Evolutionary conservation across 495 filamentous ascomycete genomes (phyloP).

Genomic region (Hyaloscypha variabilis): DNA sequence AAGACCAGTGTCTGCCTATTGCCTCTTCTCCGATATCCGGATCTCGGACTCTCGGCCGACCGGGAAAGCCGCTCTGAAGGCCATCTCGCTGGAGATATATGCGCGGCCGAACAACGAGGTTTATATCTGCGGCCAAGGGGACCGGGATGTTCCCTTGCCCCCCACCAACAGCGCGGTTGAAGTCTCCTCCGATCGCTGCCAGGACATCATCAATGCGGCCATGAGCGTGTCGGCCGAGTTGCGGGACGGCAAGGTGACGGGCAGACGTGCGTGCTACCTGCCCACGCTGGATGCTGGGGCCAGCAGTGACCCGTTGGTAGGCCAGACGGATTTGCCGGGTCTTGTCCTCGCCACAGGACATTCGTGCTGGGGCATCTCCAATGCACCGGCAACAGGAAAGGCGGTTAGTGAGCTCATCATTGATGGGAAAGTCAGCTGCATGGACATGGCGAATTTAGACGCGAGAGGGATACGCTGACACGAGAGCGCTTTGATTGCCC

Average conservation of each 20-base stretch:
- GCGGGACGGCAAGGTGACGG: conserved; percentile 71
- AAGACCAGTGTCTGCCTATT: conserved; percentile 70
- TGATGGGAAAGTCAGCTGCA: conserved; percentile 75
- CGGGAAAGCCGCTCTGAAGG: conserved; percentile 8
- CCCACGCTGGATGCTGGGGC: conserved; percentile 64
- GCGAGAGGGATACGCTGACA: conserved; percentile 46
- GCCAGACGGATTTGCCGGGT: conserved; percentile 70
- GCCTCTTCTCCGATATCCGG: conserved; percentile 85
- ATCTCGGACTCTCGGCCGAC: conserved; percentile 49
- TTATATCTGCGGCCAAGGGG: conserved; percentile 90
- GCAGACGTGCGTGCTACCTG: conserved; percentile 89
- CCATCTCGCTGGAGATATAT: conserved; percentile 76
- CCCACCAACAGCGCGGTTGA: conserved; percentile 75
- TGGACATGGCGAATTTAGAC: conserved; percentile 68
- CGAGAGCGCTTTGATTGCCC: not conserved
- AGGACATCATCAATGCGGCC: conserved; percentile 86
- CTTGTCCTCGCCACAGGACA: conserved; percentile 89
- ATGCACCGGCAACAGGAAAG: conserved; percentile 88
- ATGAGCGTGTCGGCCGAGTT: conserved; percentile 76
- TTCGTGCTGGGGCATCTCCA: conserved; percentile 97
- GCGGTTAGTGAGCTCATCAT: conserved; percentile 83
- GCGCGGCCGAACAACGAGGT: conserved; percentile 86
- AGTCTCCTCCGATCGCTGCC: conserved; percentile 73
- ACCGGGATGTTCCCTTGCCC: conserved; percentile 73
- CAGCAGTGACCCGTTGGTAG: conserved; percentile 72